phyloP scores from a whole-genome alignment of 495 filamentous ascomycete genomes.

The Xylaria castorea region DNA sequence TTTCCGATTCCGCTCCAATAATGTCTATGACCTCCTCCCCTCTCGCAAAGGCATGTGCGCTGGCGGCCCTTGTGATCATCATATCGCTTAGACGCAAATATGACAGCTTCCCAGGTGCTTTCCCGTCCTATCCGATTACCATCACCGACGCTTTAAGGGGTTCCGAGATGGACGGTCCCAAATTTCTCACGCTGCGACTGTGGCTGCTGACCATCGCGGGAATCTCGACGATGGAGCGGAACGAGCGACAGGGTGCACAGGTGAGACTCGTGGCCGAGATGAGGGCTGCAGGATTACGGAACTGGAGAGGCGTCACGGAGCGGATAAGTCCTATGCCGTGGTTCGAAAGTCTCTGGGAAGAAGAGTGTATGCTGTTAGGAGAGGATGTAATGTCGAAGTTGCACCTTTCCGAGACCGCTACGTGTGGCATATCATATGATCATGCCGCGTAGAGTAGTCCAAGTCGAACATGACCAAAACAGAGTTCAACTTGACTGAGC shows the following conservation, averaged over 20 bases:
- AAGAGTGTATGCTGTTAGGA: slow-evolving; percentile 29
- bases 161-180: slow-evolving; percentile 10
- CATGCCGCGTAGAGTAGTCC: neutral
- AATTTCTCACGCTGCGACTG: slow-evolving; percentile 21
- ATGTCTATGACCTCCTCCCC: slow-evolving; percentile 13
- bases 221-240: slow-evolving; percentile 20
- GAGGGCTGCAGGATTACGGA: slow-evolving; percentile 24
- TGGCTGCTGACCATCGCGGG: slow-evolving; percentile 28
- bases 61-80: slow-evolving; percentile 29
- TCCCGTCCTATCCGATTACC: slow-evolving; percentile 24
- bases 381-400: slow-evolving; percentile 27
- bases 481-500: neutral
- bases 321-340: slow-evolving; percentile 27
- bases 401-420: slow-evolving; percentile 18
- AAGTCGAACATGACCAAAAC: neutral
- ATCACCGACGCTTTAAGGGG: slow-evolving; percentile 25
- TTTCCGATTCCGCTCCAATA: slow-evolving; percentile 24
- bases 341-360: slow-evolving; percentile 28
- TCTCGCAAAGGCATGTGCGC: slow-evolving; percentile 23
- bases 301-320: slow-evolving; percentile 25
- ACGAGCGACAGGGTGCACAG: slow-evolving; percentile 24
- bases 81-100: slow-evolving; percentile 26
- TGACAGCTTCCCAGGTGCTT: slow-evolving; percentile 26
- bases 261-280: slow-evolving; percentile 28
- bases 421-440: neutral